Evolutionary conservation across 2,329 filamentous ascomycete species (phyloP).

Genomic region (Monosporascus cannonballus): DNA sequence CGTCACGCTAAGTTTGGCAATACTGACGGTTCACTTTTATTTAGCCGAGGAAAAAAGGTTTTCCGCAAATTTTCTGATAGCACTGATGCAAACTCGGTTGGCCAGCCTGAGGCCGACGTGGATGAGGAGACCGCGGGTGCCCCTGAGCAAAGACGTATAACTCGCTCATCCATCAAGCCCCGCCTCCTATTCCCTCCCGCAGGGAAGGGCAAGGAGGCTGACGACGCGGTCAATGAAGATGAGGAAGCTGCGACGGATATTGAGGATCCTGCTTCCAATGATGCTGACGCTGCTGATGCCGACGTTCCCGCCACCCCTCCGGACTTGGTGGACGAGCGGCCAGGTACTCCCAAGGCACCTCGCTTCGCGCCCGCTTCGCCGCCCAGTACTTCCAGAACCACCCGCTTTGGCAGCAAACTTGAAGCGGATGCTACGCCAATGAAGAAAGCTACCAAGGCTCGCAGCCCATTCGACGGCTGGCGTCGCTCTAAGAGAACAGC

Average conservation of each 20-base stretch:
- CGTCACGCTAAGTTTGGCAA: conserved; percentile 3
- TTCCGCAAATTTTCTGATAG: conserved; percentile 59
- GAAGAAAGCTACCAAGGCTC: conserved; percentile 31
- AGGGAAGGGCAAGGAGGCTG: conserved; percentile 39
- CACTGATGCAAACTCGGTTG: conserved; percentile 29
- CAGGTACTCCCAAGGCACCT: conserved; percentile 48
- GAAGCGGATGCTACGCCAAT: conserved; percentile 34
- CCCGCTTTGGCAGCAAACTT: conserved; percentile 49
- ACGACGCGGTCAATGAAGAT: conserved; percentile 39
- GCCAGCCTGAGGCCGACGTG: conserved; percentile 27
- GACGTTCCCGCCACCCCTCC: conserved; percentile 30
- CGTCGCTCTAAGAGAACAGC: conserved; percentile 54
- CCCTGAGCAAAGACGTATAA: conserved; percentile 38
- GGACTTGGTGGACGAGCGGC: conserved; percentile 28
- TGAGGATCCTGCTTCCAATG: conserved; percentile 40
- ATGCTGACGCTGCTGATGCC: conserved; percentile 28
- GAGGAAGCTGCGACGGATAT: conserved; percentile 56
- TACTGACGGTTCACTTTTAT: conserved; percentile 10
- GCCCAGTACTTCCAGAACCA: conserved; percentile 55
- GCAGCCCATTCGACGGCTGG: conserved; percentile 64
- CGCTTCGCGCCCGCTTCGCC: conserved; percentile 55
- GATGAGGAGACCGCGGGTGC: conserved; percentile 25
- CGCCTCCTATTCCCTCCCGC: conserved; percentile 61
- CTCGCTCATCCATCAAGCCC: conserved; percentile 65
- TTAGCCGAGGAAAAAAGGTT: conserved; percentile 71